Conservation (phyloP, 805 yeast genomes). For the Candida arabinofermentans region DNA sequence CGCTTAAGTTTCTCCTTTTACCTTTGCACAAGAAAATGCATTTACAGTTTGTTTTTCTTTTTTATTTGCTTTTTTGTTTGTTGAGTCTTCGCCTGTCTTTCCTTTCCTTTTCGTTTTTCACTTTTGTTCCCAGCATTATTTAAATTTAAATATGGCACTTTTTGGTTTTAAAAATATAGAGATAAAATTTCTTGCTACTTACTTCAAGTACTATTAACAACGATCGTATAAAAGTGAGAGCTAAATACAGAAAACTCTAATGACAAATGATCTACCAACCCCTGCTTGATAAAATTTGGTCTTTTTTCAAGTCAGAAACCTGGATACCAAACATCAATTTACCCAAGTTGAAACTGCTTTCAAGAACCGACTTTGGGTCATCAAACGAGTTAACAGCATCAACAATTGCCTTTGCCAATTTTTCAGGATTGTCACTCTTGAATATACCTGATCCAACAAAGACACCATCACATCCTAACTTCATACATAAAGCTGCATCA, state of each 20-base stretch:
- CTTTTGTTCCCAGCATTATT: too few relatives aligned
- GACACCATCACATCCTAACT: constrained; percentile 74
- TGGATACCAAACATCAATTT: constrained; percentile 73
- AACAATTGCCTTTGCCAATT: constrained; percentile 74
- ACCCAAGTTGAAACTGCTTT: constrained; percentile 67
- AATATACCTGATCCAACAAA: constrained; percentile 79
- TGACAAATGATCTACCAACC: constrained; percentile 42
- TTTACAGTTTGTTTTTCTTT: too few relatives aligned
- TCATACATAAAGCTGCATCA: constrained; percentile 83
- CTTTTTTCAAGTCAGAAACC: constrained; percentile 44
- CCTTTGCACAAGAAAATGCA: too few relatives aligned
- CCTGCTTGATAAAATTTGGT: constrained; percentile 45
- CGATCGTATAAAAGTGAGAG: too few relatives aligned
- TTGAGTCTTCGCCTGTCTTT: too few relatives aligned
- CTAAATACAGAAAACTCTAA: not conserved
- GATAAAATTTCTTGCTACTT: too few relatives aligned
- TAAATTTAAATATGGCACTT: too few relatives aligned
- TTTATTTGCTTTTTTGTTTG: too few relatives aligned
- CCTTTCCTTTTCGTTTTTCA: too few relatives aligned
- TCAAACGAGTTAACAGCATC: constrained; percentile 70
- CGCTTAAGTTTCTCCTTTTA: too few relatives aligned
- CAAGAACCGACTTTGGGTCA: constrained; percentile 56
- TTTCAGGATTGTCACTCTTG: constrained; percentile 68
- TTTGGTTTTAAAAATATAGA: too few relatives aligned
- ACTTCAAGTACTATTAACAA: too few relatives aligned